These are phyloP conservation scores for Russula abietina DNA, from an alignment of 768 basidiomycete genomes.

Conservation along the genomic window DNA sequence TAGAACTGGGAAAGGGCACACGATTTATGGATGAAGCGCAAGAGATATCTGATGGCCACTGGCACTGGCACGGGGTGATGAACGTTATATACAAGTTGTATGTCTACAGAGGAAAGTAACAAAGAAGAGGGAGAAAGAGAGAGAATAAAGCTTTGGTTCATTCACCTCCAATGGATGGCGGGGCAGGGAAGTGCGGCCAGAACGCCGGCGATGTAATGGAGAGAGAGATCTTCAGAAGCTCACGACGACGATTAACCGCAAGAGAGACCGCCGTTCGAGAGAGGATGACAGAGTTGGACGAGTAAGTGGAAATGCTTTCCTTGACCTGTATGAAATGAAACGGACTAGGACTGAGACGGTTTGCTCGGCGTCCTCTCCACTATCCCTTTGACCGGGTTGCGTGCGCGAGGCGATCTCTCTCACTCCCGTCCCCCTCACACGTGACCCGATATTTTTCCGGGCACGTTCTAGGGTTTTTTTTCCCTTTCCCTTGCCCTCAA, in stretches of 20 bases:
- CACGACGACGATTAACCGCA: background rate
- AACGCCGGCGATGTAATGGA: background rate
- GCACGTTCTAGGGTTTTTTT: background rate
- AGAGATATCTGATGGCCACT: constrained; percentile 17
- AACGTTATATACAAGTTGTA: constrained; percentile 12
- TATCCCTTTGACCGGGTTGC: background rate
- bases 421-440: background rate
- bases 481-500: background rate
- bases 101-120: constrained; percentile 3
- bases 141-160: background rate
- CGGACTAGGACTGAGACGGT: background rate
- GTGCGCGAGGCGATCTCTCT: background rate
- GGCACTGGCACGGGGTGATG: constrained; percentile 12
- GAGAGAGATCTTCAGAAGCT: constrained; percentile 5
- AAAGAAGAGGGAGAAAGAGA: background rate
- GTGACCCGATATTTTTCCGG: constrained; percentile 21
- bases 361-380: background rate
- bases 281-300: background rate
- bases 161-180: constrained; percentile 13
- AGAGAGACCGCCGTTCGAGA: background rate
- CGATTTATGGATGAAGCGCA: constrained; percentile 12
- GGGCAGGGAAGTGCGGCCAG: background rate
- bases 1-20: constrained; percentile 23
- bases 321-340: background rate
- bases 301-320: background rate